Base-by-base conservation (phyloP, 805 yeast genomes). In the Wickerhamomyces hampshirensis region DNA sequence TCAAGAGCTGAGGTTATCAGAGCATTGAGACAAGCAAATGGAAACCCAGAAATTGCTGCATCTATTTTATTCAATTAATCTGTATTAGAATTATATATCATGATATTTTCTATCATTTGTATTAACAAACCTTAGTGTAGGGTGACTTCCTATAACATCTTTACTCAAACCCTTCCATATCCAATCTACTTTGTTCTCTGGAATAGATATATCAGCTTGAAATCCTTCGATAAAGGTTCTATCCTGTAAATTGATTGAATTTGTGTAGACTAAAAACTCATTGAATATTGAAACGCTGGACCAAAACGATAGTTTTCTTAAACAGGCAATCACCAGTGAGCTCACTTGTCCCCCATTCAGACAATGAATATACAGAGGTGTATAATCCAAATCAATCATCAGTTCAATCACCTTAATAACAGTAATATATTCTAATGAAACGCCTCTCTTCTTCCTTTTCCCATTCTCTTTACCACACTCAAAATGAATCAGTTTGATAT, bases 321-420 rank as follows among this genome's bases (percentile, higher is more conserved):
- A 62, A 55, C 97, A 88, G 4, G 96, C 98, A 17, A 91, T 73
- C 2, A 86, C 77, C 31, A 93, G 64, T 17, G 91, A 76, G 0
- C 95, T 85, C 2, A 85, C 82, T 45, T 86, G 88, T 8, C 95
- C 88, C 0, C 97, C 98, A 53, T 87, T 89, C 18, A 80, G 63
- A 58, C 98, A 91, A 59, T 91, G 96, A 5, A 91, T 57, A 55
- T 84, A 89, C 2, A 83, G 65, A 1, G 97, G 96, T 9, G 80
- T 73, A 44, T 69, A 63, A 14, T 71, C 69, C 17, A 67, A 63
- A 51, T 82, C 77, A 11, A 82, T 65, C 40, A 88, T 63, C 27
- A 75, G 61, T 40, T 74, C 75, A n/a, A 91, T 58, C 1, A 82
- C 81, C 33, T 68, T 63, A 1, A 71, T 56, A 0, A 83, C 83